Percentiles rank a stretch among this genome's conserved stretches.
phyloP scores from a whole-genome alignment of 768 basidiomycete genomes.

The Russula compacta region DNA sequence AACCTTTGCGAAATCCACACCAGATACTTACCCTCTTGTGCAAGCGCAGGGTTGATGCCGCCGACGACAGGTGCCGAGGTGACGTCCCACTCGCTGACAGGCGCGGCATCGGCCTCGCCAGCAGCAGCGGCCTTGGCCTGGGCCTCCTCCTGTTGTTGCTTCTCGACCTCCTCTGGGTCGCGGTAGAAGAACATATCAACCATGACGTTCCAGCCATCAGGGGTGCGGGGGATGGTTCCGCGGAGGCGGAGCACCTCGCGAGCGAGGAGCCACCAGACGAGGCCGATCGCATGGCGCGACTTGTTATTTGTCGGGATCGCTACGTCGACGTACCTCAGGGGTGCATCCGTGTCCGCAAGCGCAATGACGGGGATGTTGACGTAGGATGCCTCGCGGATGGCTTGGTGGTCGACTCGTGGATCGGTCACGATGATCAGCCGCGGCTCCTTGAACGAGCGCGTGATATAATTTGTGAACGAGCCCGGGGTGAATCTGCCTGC shows the following conservation, averaged over 20 bases:
- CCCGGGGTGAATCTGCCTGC: constrained; percentile 99
- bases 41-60: constrained; percentile 69
- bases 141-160: constrained; percentile 91
- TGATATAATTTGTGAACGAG: constrained; percentile 99
- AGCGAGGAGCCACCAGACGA: constrained; percentile 95
- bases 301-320: constrained; percentile 99
- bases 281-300: constrained; percentile 92
- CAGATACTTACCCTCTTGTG: constrained; percentile 45
- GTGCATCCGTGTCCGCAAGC: constrained; percentile 97
- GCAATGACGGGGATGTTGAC: constrained; percentile 99
- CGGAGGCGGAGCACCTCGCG: constrained; percentile 95
- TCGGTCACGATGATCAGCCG: constrained; percentile 97
- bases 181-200: constrained; percentile 99
- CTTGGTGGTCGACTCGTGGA: constrained; percentile 99
- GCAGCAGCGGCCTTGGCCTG: constrained; percentile 68
- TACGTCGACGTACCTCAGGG: constrained; percentile 95
- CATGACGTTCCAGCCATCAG: constrained; percentile 97
- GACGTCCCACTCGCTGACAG: constrained; percentile 67
- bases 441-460: constrained; percentile 99
- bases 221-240: constrained; percentile 84
- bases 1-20: neutral
- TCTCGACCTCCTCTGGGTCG: constrained; percentile 98
- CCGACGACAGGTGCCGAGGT: constrained; percentile 58
- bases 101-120: constrained; percentile 43
- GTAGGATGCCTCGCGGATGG: constrained; percentile 98